Conservation (phyloP, 371 early-diverging fungal genomes). For the Capniomyces stellatus region DNA sequence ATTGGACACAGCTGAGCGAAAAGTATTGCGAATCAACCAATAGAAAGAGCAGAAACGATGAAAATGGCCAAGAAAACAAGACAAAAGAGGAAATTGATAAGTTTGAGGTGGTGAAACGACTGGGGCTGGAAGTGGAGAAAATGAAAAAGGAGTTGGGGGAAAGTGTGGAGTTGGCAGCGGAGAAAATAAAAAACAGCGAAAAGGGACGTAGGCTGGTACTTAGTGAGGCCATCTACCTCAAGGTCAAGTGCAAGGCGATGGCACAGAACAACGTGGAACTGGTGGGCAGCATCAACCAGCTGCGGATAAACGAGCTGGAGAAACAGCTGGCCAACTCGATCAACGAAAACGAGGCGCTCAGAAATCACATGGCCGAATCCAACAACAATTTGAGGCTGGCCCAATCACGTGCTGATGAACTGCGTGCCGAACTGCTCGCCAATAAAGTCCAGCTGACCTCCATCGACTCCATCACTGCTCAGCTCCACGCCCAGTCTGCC, state of each 20-base stretch:
- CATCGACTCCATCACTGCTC: background rate
- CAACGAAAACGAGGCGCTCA: conserved; percentile 25
- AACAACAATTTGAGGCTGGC: conserved; percentile 19
- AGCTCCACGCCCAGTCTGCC: too few species aligned
- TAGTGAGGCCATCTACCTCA: conserved; percentile 26
- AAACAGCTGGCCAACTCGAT: conserved; percentile 24
- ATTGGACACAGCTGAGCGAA: background rate
- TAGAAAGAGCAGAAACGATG: too few species aligned
- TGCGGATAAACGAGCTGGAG: conserved; percentile 23
- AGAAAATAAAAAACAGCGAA: conserved; percentile 23
- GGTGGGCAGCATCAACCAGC: conserved; percentile 11
- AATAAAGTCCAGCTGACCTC: background rate
- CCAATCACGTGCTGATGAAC: conserved; percentile 16
- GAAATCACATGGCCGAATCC: conserved; percentile 21
- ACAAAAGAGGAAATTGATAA: too few species aligned
- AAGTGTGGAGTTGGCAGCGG: conserved; percentile 18
- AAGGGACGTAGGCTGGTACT: conserved; percentile 19
- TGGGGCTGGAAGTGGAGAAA: conserved; percentile 17
- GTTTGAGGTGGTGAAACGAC: background rate
- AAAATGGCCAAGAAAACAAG: too few species aligned
- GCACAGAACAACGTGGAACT: conserved; percentile 9
- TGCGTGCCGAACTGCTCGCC: background rate
- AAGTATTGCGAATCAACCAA: too few species aligned
- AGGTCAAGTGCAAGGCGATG: conserved; percentile 22
- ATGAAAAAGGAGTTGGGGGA: conserved; percentile 18